Evolutionary conservation across 2,329 filamentous ascomycete genomes (phyloP).

Genomic region (Alternaria sp.): DNA sequence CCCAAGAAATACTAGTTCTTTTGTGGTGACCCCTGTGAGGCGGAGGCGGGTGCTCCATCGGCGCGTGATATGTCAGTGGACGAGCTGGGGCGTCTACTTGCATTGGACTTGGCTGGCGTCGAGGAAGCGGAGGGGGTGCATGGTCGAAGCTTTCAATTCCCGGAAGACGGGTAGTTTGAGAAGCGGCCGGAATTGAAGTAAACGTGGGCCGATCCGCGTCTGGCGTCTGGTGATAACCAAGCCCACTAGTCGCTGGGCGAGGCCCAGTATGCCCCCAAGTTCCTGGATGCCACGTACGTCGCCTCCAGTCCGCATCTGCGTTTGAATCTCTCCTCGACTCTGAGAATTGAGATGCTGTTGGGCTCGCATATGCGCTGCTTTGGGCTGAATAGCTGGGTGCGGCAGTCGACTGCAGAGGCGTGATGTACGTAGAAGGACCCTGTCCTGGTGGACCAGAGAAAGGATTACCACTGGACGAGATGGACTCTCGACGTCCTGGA

Average conservation of each 20-base stretch:
- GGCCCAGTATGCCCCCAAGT: constrained; percentile 60
- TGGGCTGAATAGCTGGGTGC: constrained; percentile 60
- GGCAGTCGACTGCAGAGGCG: constrained; percentile 62
- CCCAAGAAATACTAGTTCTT: constrained; percentile 60
- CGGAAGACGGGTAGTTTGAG: constrained; percentile 73
- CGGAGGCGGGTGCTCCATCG: constrained; percentile 29
- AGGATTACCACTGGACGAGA: constrained; percentile 76
- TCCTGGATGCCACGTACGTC: constrained; percentile 90
- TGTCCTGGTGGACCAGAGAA: constrained; percentile 71
- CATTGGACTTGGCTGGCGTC: constrained; percentile 76
- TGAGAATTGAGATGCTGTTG: constrained; percentile 67
- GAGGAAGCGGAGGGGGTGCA: constrained; percentile 68
- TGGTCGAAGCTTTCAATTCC: constrained; percentile 93
- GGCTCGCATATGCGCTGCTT: constrained; percentile 69
- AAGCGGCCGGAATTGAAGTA: constrained; percentile 60
- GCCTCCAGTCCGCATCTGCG: constrained; percentile 77
- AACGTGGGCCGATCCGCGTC: constrained; percentile 65
- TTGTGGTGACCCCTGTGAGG: constrained; percentile 36
- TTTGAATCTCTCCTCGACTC: constrained; percentile 72
- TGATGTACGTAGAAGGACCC: constrained; percentile 65
- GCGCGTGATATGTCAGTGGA: constrained; percentile 47
- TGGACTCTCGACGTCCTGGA: constrained; percentile 77
- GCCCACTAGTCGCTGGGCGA: constrained; percentile 71
- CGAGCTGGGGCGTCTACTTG: constrained; percentile 67
- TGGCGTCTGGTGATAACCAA: constrained; percentile 71